phyloP scores from a whole-genome alignment of 129 eudicot genomes.

The Scalesia atractyloides region DNA sequence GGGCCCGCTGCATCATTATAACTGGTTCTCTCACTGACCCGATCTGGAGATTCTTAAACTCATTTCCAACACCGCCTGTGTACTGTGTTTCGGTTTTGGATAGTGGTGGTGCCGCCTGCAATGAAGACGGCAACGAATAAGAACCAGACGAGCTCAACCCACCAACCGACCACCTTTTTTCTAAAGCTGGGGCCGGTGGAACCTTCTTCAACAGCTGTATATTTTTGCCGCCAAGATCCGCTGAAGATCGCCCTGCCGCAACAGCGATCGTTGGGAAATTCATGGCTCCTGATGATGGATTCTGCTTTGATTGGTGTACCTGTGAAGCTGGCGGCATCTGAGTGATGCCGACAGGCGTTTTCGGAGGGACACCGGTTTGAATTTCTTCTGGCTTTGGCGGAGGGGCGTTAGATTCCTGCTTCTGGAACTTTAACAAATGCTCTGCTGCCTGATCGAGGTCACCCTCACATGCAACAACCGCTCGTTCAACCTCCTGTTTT shows the following conservation, averaged over 20 bases:
- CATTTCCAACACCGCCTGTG: conserved; percentile 43
- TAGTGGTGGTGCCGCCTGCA: conserved; percentile 51
- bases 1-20: conserved; percentile 77
- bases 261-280: conserved; percentile 47
- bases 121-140: conserved; percentile 48
- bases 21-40: conserved; percentile 76
- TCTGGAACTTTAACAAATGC: conserved; percentile 47
- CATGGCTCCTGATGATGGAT: conserved; percentile 29
- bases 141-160: conserved; percentile 37
- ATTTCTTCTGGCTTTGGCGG: conserved; percentile 57
- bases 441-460: conserved; percentile 78
- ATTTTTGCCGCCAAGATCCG: conserved; percentile 46
- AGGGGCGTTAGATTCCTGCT: conserved; percentile 42
- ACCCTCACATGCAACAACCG: conserved; percentile 66
- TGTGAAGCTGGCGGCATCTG: conserved; percentile 39
- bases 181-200: conserved; percentile 43
- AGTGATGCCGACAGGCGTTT: conserved; percentile 38
- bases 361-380: conserved; percentile 39
- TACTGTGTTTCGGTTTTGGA: conserved; percentile 53
- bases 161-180: conserved; percentile 60
- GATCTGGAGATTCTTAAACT: conserved; percentile 61
- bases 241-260: conserved; percentile 30
- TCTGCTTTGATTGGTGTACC: conserved; percentile 18
- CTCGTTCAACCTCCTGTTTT: conserved; percentile 72
- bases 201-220: conserved; percentile 46